Conservation (phyloP, 257 asterid genomes). For the Rauvolfia tetraphylla region DNA sequence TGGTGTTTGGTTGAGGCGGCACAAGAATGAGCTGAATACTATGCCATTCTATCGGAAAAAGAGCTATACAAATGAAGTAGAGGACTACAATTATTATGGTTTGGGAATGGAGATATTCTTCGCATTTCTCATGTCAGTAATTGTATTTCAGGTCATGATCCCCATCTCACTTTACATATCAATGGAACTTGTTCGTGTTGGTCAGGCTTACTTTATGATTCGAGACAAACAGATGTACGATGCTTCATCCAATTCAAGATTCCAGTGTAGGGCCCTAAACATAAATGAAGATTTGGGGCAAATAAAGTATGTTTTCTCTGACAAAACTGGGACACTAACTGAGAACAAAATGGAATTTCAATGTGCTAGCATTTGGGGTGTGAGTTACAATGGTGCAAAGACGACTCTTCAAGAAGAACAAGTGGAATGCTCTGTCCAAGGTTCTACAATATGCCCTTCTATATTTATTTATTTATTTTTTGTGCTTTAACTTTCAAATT, state of each 20-base stretch:
- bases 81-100: slow-evolving; percentile 78
- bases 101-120: slow-evolving; percentile 87
- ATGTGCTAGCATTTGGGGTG: slow-evolving; percentile 86
- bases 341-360: slow-evolving; percentile 99
- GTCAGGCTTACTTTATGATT: slow-evolving; percentile 97
- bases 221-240: slow-evolving; percentile 68
- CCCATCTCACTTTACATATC: slow-evolving; percentile 97
- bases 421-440: slow-evolving; percentile 49
- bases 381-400: slow-evolving; percentile 47
- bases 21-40: slow-evolving; percentile 57
- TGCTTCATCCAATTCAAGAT: slow-evolving; percentile 66
- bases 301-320: slow-evolving; percentile 92
- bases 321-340: slow-evolving; percentile 94
- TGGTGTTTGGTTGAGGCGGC: slow-evolving; percentile 81
- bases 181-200: slow-evolving; percentile 97
- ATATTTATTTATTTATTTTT: neutral
- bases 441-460: slow-evolving; percentile 31
- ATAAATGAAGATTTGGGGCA: slow-evolving; percentile 99
- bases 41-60: slow-evolving; percentile 75
- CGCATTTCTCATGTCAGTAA: slow-evolving; percentile 84
- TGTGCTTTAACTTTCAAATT: neutral
- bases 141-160: slow-evolving; percentile 94
- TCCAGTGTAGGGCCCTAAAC: slow-evolving; percentile 94
- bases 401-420: slow-evolving; percentile 39
- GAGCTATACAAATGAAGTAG: slow-evolving; percentile 50